Percentiles rank a stretch among this genome's conserved stretches.
Evolutionary conservation across 306 rosid species (phyloP).

Genomic region (Mucuna pruriens): DNA sequence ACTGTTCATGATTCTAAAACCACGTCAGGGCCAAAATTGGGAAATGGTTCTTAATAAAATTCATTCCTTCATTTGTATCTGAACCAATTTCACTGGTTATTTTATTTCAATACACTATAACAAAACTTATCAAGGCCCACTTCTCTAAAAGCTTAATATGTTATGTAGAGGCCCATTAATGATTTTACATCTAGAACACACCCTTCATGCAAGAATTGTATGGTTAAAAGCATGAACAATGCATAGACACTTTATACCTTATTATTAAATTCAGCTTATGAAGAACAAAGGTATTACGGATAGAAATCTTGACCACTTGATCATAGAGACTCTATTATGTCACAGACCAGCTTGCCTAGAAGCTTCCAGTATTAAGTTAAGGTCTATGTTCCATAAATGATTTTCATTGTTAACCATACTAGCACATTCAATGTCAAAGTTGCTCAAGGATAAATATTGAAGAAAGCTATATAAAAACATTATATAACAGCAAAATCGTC

Average conservation of each 20-base stretch:
- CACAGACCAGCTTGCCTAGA: not conserved
- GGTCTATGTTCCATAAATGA: not conserved
- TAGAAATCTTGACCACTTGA: not conserved
- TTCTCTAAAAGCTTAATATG: not conserved
- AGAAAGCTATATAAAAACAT: not conserved
- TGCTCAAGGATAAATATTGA: not conserved
- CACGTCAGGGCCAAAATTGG: too few species aligned
- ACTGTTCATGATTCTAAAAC: too few species aligned
- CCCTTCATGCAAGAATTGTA: not conserved
- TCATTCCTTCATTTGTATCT: too few species aligned
- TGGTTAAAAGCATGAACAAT: not conserved
- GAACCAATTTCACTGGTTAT: too few species aligned
- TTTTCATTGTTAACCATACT: constrained; percentile 4
- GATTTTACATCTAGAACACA: not conserved
- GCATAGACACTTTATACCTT: not conserved
- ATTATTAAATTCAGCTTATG: not conserved
- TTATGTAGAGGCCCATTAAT: not conserved
- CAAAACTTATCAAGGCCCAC: not conserved
- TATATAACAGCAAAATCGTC: constrained; percentile 17
- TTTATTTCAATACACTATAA: constrained; percentile 7
- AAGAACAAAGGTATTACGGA: not conserved
- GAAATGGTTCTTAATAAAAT: too few species aligned
- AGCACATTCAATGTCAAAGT: not conserved
- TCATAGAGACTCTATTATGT: not conserved
- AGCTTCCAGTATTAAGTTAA: not conserved